Evolutionary conservation across 768 basidiomycete genomes (phyloP).

Genomic region (Suillus luteus): DNA sequence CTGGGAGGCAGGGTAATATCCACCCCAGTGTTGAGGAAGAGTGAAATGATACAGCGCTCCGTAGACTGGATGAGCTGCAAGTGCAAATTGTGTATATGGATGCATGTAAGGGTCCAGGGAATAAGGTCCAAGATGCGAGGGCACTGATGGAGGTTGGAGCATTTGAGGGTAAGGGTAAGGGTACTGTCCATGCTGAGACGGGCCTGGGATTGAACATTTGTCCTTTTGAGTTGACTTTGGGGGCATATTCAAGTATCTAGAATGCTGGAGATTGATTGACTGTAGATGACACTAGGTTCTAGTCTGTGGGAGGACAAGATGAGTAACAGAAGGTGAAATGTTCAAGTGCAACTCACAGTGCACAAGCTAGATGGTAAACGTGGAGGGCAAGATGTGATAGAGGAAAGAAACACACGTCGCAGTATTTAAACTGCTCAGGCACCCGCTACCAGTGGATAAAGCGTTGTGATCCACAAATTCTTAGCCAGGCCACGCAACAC

Average conservation of each 20-base stretch:
- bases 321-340: not conserved
- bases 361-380: not conserved
- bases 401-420: not conserved
- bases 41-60: not conserved
- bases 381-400: not conserved
- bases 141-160: not conserved
- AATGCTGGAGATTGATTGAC: not conserved
- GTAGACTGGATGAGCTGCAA: not conserved
- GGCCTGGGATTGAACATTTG: not conserved
- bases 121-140: not conserved
- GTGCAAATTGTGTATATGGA: not conserved
- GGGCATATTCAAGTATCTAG: not conserved
- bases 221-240: not conserved
- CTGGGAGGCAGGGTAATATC: not conserved
- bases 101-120: not conserved
- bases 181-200: not conserved
- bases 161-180: not conserved
- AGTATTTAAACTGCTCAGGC: not conserved
- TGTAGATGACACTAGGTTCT: not conserved
- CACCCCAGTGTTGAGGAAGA: not conserved
- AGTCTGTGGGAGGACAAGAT: not conserved
- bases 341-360: not conserved
- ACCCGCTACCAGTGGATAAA: too few species aligned
- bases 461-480: not conserved
- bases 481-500: not conserved